A percentile compares a stretch with the other conserved stretches of the same genome.
phyloP scores from a whole-genome alignment of 106 monocot species.

The Platanthera guangdongensis region DNA sequence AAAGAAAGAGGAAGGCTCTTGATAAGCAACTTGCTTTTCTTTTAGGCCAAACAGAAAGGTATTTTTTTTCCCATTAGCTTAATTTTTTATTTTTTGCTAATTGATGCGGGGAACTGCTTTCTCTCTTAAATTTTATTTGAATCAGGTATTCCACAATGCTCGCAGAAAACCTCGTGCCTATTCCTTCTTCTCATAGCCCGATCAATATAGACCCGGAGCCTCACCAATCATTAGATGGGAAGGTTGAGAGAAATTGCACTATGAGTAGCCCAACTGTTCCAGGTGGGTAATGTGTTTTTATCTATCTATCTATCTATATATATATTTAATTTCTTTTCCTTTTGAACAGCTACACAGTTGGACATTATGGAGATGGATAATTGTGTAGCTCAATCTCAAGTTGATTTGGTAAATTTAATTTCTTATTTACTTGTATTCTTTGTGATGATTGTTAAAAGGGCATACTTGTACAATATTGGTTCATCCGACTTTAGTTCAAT shows the following conservation, averaged over 20 bases:
- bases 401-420: slow-evolving; percentile 52
- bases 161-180: slow-evolving; percentile 87
- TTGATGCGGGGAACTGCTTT: background rate
- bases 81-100: background rate
- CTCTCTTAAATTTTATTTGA: background rate
- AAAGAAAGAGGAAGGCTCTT: slow-evolving; percentile 92
- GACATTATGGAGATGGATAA: slow-evolving; percentile 52
- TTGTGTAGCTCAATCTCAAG: slow-evolving; percentile 49
- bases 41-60: slow-evolving; percentile 99
- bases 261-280: slow-evolving; percentile 10
- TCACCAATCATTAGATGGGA: slow-evolving; percentile 18
- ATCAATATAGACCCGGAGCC: slow-evolving; percentile 9
- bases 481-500: background rate
- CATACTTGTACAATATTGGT: background rate
- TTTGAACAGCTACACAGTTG: slow-evolving; percentile 32
- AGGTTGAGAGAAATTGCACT: slow-evolving; percentile 11
- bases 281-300: slow-evolving; percentile 14
- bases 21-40: slow-evolving; percentile 99
- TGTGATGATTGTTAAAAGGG: slow-evolving; percentile 5
- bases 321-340: slow-evolving; percentile 7
- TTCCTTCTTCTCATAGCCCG: slow-evolving; percentile 16
- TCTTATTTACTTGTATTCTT: background rate
- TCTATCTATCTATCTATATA: background rate
- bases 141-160: slow-evolving; percentile 93
- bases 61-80: background rate